Evolutionary conservation across 306 rosid species (phyloP), one percentile per base, ranked within the genome.

Genomic region (Cyamopsis tetragonoloba): DNA sequence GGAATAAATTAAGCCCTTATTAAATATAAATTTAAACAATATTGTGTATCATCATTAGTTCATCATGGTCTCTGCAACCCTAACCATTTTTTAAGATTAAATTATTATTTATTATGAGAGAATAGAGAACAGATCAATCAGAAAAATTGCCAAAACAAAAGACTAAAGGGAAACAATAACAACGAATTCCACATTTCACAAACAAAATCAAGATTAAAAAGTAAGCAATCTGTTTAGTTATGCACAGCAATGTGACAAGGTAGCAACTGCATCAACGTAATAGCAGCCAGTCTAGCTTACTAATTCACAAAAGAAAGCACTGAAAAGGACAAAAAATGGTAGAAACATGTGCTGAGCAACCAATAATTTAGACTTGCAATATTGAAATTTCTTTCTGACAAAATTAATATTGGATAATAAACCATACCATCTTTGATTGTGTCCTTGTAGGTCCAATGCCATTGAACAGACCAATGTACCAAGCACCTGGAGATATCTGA

Each of bases 401-500:
- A 42, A 63, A 55, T 62, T 37, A 57, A 71, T 38, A 14, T n/a
- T 9, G 55, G 51, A 51, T 22, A 34, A 70, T 20, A 50, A 71
- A 64, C 48, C 69, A 39, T 86, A 93, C 97, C 99, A 93, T 93
- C 79, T 88, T 93, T 4, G 96, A 86, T 62, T 93, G 99, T 23
- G 99, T 86, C 77, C 97, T 85, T 44, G 87, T 53, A 43, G 87
- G 62, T 76, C 97, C 99, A 60, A 90, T 79, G 71, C 99, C 99
- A 47, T 93, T 93, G 87, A 93, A 93, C 64, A 93, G 81, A 68
- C 99, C 99, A 49, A 93, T 83, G 76, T 88, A 90, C 92, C 96
- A 93, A 71, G 82, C 90, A 57, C 99, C 99, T 73, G 97, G 84
- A 82, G 96, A 77, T 83, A 93, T 90, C 99, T 93, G 86, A 75